phyloP scores from a whole-genome alignment of 202 grass and related monocot genomes.

The Hordeum pubiflorum region DNA sequence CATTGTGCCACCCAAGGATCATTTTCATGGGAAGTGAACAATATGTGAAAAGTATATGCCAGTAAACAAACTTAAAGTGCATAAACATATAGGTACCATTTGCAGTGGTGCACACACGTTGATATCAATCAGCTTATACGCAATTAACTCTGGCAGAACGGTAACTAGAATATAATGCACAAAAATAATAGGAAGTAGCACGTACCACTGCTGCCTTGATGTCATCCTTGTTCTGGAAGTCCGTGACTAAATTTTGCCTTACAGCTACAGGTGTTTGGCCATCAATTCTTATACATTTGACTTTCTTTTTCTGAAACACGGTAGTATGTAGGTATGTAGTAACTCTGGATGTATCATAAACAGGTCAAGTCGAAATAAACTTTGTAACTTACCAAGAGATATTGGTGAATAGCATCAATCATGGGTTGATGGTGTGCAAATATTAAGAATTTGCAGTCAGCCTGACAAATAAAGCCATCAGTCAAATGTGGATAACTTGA shows the following conservation, averaged over 20 bases:
- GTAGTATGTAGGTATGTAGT: not conserved
- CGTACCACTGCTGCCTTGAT: conserved; percentile 89
- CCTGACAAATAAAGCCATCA: conserved; percentile 39
- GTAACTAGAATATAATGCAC: not conserved
- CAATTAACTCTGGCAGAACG: not conserved
- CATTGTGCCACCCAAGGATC: not conserved
- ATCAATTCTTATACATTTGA: conserved; percentile 90
- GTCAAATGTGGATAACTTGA: not conserved
- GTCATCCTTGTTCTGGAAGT: conserved; percentile 76
- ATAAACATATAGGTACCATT: not conserved
- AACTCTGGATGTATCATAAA: not conserved
- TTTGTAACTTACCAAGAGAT: conserved; percentile 55
- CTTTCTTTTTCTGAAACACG: conserved; percentile 81
- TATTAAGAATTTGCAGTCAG: conserved; percentile 92
- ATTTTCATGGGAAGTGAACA: not conserved
- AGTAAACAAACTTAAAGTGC: no score
- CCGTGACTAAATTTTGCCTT: conserved; percentile 68
- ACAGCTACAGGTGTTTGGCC: conserved; percentile 52
- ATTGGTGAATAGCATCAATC: conserved; percentile 70
- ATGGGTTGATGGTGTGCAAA: conserved; percentile 91
- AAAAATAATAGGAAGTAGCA: conserved; percentile 11
- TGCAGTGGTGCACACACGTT: not conserved
- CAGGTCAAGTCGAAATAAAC: not conserved
- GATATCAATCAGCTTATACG: not conserved
- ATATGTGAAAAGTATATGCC: not conserved